A percentile compares a stretch with the other conserved stretches of the same genome.
Conservation (phyloP, 192 early-diverging fungal genomes). For the Linnemannia schmuckeri region DNA sequence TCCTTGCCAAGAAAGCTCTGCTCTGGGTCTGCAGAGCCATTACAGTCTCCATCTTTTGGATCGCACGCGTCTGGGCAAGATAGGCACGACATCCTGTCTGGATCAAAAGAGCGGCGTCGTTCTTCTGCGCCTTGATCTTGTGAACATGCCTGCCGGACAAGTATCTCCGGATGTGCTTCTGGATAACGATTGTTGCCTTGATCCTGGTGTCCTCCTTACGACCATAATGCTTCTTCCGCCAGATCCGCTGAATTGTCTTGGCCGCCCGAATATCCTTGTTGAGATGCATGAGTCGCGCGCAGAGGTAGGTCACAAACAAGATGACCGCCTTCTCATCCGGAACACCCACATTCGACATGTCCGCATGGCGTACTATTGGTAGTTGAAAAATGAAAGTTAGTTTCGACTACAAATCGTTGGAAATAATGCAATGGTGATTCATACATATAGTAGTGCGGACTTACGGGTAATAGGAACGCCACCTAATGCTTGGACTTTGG, state of each 20-base stretch:
- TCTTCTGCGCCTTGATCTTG: background rate
- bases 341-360: slow-evolving; percentile 52
- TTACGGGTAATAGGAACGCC: slow-evolving; percentile 56
- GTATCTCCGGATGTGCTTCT: slow-evolving; percentile 39
- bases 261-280: slow-evolving; percentile 59
- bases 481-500: slow-evolving; percentile 54
- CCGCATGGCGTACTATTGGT: slow-evolving; percentile 48
- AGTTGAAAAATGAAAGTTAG: background rate
- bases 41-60: slow-evolving; percentile 19
- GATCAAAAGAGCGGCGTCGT: slow-evolving; percentile 36
- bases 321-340: slow-evolving; percentile 59
- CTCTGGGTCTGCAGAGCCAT: slow-evolving; percentile 32
- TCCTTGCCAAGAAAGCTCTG: slow-evolving; percentile 31
- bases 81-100: slow-evolving; percentile 53
- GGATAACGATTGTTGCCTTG: slow-evolving; percentile 37
- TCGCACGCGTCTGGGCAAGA: slow-evolving; percentile 27
- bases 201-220: slow-evolving; percentile 36
- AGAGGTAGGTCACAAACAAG: slow-evolving; percentile 57
- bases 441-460: background rate
- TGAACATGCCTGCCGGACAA: slow-evolving; percentile 16
- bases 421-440: background rate
- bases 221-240: slow-evolving; percentile 56
- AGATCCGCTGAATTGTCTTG: slow-evolving; percentile 52
- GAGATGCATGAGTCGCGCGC: slow-evolving; percentile 56
- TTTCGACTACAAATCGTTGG: background rate